phyloP scores from a whole-genome alignment of 768 basidiomycete species.

The Neoboletus brunneissimus region DNA sequence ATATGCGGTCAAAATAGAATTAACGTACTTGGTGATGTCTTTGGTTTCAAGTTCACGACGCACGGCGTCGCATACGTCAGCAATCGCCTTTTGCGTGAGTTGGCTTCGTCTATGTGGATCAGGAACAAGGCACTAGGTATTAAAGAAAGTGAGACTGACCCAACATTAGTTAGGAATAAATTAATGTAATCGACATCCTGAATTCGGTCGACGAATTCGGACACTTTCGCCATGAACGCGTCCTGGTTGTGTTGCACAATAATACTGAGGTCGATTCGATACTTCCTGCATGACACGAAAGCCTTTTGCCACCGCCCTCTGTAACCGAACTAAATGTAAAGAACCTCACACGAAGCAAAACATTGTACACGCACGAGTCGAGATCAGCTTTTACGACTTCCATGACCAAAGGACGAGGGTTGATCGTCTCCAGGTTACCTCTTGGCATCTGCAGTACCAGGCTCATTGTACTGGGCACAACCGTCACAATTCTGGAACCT shows the following conservation, averaged over 20 bases:
- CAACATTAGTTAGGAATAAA: conserved; percentile 82
- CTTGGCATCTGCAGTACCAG: conserved; percentile 96
- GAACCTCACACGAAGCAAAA: neutral
- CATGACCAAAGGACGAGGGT: conserved; percentile 88
- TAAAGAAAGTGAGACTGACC: conserved; percentile 45
- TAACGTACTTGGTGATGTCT: conserved; percentile 79
- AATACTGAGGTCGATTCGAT: conserved; percentile 87
- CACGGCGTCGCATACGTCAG: conserved; percentile 73
- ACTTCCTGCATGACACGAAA: conserved; percentile 87
- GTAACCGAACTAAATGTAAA: neutral
- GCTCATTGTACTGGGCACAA: conserved; percentile 83
- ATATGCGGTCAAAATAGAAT: conserved; percentile 88
- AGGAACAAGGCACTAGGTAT: conserved; percentile 1
- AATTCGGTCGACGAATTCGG: conserved; percentile 78
- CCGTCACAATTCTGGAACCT: conserved; percentile 85
- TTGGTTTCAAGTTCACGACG: conserved; percentile 66
- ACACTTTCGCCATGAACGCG: conserved; percentile 59
- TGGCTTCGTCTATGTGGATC: conserved; percentile 51
- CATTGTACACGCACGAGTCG: conserved; percentile 41
- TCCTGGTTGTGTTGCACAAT: conserved; percentile 80
- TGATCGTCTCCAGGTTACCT: conserved; percentile 94
- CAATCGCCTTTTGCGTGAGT: conserved; percentile 55
- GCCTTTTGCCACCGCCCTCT: conserved; percentile 83
- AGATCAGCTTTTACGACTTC: conserved; percentile 77
- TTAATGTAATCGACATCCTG: conserved; percentile 90